A percentile compares a stretch with the other conserved stretches of the same genome.
phyloP scores from a whole-genome alignment of 2,329 filamentous ascomycete genomes.

The Fusarium nelsonii region DNA sequence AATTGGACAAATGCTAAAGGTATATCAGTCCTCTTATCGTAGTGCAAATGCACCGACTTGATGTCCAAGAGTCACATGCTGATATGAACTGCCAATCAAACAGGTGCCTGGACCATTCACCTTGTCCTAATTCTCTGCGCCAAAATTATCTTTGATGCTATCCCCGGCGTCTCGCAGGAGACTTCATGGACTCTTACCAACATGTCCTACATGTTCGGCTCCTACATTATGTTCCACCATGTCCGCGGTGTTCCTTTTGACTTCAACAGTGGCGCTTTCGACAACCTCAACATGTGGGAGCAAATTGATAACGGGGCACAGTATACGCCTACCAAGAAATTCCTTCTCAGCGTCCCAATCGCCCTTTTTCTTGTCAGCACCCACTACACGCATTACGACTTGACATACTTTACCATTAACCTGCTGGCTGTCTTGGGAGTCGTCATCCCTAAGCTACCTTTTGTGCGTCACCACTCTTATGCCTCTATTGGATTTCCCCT shows the following conservation, averaged over 20 bases:
- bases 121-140: conserved; percentile 89
- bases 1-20: conserved; percentile 99
- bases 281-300: conserved; percentile 99
- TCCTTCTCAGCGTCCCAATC: conserved; percentile 93
- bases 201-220: conserved; percentile 98
- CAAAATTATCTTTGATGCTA: conserved; percentile 97
- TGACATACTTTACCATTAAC: conserved; percentile 98
- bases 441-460: conserved; percentile 95
- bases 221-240: conserved; percentile 99
- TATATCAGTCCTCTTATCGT: conserved; percentile 57
- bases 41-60: conserved; percentile 6
- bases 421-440: conserved; percentile 92
- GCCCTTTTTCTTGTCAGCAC: conserved; percentile 95
- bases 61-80: conserved; percentile 27
- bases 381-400: conserved; percentile 98
- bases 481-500: neutral
- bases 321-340: conserved; percentile 99
- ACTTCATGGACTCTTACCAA: conserved; percentile 99
- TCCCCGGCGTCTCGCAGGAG: conserved; percentile 96
- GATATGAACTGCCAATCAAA: conserved; percentile 16
- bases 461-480: conserved; percentile 70
- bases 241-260: conserved; percentile 98
- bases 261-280: conserved; percentile 98
- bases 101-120: conserved; percentile 98
- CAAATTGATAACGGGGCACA: conserved; percentile 99